These are phyloP conservation scores for Boletus subcaerulescens DNA, from an alignment of 768 basidiomycete genomes.

Conservation along the genomic window DNA sequence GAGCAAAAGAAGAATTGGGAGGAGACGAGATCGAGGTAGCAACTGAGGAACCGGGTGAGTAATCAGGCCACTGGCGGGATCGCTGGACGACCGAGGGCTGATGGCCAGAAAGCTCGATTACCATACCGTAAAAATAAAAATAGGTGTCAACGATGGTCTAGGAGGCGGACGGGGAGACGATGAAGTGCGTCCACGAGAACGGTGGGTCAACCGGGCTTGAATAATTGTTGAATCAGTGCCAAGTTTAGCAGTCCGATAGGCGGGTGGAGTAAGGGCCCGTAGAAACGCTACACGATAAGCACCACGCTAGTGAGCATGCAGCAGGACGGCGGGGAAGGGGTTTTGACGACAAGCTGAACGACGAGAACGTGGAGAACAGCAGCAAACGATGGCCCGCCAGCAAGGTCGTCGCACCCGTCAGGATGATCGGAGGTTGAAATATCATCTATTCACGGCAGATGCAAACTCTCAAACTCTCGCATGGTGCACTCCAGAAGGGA, in stretches of 20 bases:
- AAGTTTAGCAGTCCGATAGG: conserved; percentile 14
- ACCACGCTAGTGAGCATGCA: conserved; percentile 11
- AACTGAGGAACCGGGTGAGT: conserved; percentile 14
- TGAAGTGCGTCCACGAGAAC: neutral
- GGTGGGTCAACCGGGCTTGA: neutral
- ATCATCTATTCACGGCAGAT: conserved; percentile 7
- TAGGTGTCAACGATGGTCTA: neutral
- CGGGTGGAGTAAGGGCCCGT: neutral
- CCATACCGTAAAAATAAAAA: conserved; percentile 23
- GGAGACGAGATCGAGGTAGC: conserved; percentile 33
- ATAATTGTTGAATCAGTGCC: conserved; percentile 14
- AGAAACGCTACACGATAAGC: conserved; percentile 8
- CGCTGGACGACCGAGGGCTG: conserved; percentile 29
- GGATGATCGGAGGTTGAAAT: conserved; percentile 30
- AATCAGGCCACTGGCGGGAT: conserved; percentile 36
- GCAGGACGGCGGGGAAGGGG: neutral
- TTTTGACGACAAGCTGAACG: conserved; percentile 6
- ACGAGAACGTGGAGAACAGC: conserved; percentile 5
- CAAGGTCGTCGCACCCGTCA: conserved; percentile 10
- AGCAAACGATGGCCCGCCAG: conserved; percentile 4
- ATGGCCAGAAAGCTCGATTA: conserved; percentile 28
- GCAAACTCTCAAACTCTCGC: neutral
- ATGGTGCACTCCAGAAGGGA: conserved; percentile 3
- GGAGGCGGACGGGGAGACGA: neutral
- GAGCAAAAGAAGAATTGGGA: conserved; percentile 30